A percentile compares a stretch with the other conserved stretches of the same genome.
These are phyloP conservation scores for Coemansia asiatica DNA, from an alignment of 192 early-diverging fungal species.

Conservation along the genomic window DNA sequence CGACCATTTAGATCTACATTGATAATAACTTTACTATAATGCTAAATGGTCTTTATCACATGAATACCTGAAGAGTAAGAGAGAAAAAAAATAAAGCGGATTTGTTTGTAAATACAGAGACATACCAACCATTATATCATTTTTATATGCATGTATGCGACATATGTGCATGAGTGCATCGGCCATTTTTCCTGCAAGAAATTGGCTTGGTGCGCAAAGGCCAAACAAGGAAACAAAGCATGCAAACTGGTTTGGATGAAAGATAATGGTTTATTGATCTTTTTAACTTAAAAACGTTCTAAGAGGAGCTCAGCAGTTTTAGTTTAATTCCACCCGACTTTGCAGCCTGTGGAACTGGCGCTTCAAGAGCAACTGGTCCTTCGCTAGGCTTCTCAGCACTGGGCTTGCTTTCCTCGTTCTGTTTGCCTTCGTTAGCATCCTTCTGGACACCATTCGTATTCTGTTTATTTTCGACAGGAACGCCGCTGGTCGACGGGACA, in stretches of 20 bases:
- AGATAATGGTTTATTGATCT: too few relatives aligned
- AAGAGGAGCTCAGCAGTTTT: slow-evolving; percentile 26
- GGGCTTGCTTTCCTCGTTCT: neutral
- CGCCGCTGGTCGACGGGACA: slow-evolving; percentile 50
- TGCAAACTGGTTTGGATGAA: too few relatives aligned
- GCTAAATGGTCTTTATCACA: neutral
- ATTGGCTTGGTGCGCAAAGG: neutral
- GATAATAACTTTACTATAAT: neutral
- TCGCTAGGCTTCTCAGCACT: neutral
- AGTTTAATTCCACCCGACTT: slow-evolving; percentile 46
- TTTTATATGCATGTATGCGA: neutral
- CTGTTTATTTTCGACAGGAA: slow-evolving; percentile 9
- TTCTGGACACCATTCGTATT: neutral
- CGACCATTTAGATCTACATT: neutral
- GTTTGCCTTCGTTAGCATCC: neutral
- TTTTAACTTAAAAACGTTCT: neutral
- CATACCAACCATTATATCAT: neutral
- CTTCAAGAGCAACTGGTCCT: slow-evolving; percentile 14
- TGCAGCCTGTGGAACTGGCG: slow-evolving; percentile 35
- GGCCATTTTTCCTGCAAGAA: neutral
- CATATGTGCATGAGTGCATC: neutral
- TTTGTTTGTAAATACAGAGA: neutral
- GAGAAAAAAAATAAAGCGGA: neutral
- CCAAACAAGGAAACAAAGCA: neutral
- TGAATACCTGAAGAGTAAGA: neutral